Base-by-base conservation (phyloP, 2,329 filamentous ascomycete species). In the Hymenoscyphus repandus region DNA sequence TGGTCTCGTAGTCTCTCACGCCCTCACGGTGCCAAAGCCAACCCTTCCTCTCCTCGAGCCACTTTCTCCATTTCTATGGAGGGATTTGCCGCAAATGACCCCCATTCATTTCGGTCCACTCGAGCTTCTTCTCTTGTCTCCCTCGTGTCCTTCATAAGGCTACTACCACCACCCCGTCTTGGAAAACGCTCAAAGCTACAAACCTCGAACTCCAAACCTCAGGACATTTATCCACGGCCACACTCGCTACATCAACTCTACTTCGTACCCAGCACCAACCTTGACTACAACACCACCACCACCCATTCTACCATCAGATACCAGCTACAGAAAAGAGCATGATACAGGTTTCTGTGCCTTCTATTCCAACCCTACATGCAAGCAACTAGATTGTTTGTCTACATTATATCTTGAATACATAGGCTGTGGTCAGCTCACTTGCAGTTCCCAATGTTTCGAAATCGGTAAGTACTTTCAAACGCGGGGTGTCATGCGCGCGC, bases 381-480 rank as follows among this genome's bases (percentile, higher is more conserved):
- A 43, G 12, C 40, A 43, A 27, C 10, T 18, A 15, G 40, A 11
- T 18, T 15, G 12, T 31, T 17, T 13, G 12, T 18, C 18, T 31
- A 10, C n/a, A 33, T 17, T 9, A 6, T 17, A 41, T 27, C 9
- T 18, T 20, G 18, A 41, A 49, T 53, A 52, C 46, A 17, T 54
- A 50, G 59, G 54, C 57, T 59, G 44, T 51, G 40, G 39, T 17
- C 47, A 52, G 55, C 54, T 56, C 52, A 50, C 17, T 44, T 49
- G 45, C 50, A 27, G 15, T 33, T 58, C 59, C 56, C 60, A 56
- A 68, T 68, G 65, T 68, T 68, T 66, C 62, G 64, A 60, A 68
- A 68, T 58, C 59, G 65, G 65, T 67, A 62, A 63, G 63, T 52
- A 38, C 15, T n/a, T 27, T 18, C 10, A 39, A 30, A 30, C 13